Percentiles rank a stretch among this genome's conserved stretches.
These are phyloP conservation scores for Cystobasidium ongulense DNA, from an alignment of 768 basidiomycete genomes.

Conservation along the genomic window DNA sequence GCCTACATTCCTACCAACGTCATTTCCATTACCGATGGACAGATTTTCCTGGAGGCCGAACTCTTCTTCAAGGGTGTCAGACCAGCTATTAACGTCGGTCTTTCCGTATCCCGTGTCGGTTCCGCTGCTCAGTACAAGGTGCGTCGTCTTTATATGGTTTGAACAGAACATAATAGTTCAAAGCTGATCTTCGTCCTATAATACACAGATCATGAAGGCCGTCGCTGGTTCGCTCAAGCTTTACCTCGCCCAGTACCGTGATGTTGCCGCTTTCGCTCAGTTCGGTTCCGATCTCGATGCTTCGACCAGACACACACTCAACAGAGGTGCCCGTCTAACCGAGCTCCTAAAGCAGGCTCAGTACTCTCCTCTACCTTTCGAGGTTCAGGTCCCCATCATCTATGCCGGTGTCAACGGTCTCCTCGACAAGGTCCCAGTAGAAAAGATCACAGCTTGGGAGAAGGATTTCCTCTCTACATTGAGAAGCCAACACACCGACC, in stretches of 20 bases:
- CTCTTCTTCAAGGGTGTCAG: constrained; percentile 99
- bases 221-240: constrained; percentile 99
- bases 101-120: constrained; percentile 99
- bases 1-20: constrained; percentile 89
- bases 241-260: constrained; percentile 99
- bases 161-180: not conserved
- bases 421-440: constrained; percentile 67
- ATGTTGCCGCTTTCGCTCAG: constrained; percentile 98
- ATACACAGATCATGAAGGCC: constrained; percentile 98
- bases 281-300: constrained; percentile 99
- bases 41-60: constrained; percentile 92
- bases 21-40: constrained; percentile 97
- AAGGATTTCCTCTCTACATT: constrained; percentile 84
- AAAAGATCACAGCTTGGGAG: constrained; percentile 59
- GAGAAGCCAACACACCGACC: constrained; percentile 59
- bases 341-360: constrained; percentile 90
- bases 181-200: not conserved
- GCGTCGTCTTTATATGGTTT: not conserved
- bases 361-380: constrained; percentile 88
- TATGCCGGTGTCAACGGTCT: constrained; percentile 99
- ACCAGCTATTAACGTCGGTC: constrained; percentile 99
- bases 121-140: constrained; percentile 98
- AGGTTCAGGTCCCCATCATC: constrained; percentile 96
- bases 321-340: constrained; percentile 92
- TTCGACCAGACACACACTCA: constrained; percentile 71